Percentiles rank a stretch among this genome's conserved stretches.
phyloP scores from a whole-genome alignment of 495 filamentous ascomycete genomes.

The Aspergillus baeticus region DNA sequence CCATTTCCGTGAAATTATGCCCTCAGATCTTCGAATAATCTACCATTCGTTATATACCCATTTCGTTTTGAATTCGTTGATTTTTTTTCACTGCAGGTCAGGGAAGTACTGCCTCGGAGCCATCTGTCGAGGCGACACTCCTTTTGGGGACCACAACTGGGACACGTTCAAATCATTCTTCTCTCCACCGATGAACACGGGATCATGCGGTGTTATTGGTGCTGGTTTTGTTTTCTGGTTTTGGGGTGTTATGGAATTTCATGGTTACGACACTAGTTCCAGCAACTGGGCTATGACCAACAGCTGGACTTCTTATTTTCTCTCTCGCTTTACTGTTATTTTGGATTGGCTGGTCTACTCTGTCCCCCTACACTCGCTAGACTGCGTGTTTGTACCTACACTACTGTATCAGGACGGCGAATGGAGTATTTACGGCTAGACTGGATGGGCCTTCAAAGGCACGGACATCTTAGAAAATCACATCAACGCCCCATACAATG shows the following conservation, averaged over 20 bases:
- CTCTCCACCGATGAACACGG: constrained; percentile 5
- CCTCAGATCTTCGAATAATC: constrained; percentile 6
- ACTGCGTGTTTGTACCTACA: constrained; percentile 5
- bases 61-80: constrained; percentile 8
- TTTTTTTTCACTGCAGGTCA: constrained; percentile 15
- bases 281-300: background rate
- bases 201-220: constrained; percentile 9
- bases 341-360: background rate
- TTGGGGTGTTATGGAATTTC: background rate
- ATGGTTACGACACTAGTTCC: background rate
- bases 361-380: constrained; percentile 11
- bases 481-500: background rate
- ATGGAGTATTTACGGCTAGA: constrained; percentile 12
- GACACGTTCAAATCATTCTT: constrained; percentile 7
- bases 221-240: background rate
- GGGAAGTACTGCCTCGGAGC: constrained; percentile 6
- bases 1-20: constrained; percentile 12
- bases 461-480: background rate
- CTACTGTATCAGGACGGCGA: constrained; percentile 7
- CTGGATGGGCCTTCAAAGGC: background rate
- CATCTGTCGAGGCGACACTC: constrained; percentile 13
- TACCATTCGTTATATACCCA: constrained; percentile 13
- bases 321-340: background rate
- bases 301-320: background rate
- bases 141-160: constrained; percentile 15